Percentiles rank a stretch among this genome's conserved stretches.
Evolutionary conservation across 768 basidiomycete genomes (phyloP).

Genomic region (Coprinellus micaceus): DNA sequence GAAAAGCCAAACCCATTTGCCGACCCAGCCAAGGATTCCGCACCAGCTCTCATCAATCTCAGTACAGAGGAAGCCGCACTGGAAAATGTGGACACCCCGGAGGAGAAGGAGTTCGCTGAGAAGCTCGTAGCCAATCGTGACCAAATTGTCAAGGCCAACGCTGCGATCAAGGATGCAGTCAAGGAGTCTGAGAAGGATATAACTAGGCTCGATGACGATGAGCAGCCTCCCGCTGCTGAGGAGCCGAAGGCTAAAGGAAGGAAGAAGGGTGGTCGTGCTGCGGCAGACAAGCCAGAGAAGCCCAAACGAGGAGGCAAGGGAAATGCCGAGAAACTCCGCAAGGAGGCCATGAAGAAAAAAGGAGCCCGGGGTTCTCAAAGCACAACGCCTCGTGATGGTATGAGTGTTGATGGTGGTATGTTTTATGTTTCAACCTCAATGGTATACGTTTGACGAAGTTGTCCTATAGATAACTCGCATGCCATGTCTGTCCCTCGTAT

Average conservation of each 20-base stretch:
- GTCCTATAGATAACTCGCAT: neutral
- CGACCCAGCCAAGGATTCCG: conserved; percentile 37
- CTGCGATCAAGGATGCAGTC: conserved; percentile 17
- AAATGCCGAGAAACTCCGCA: conserved; percentile 19
- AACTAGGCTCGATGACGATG: conserved; percentile 10
- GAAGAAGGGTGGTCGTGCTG: conserved; percentile 2
- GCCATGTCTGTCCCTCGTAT: neutral
- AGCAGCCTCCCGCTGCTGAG: conserved; percentile 17
- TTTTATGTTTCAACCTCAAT: neutral
- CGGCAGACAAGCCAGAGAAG: conserved; percentile 10
- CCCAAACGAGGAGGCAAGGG: conserved; percentile 23
- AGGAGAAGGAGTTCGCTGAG: conserved; percentile 36
- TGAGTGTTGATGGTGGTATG: conserved; percentile 8
- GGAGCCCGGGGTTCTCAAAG: neutral
- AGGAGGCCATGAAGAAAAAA: conserved; percentile 14
- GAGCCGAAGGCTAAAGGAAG: conserved; percentile 18
- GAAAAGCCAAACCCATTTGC: conserved; percentile 56
- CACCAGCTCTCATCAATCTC: conserved; percentile 36
- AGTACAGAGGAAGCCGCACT: conserved; percentile 34
- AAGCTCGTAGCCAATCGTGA: conserved; percentile 38
- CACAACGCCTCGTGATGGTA: conserved; percentile 6
- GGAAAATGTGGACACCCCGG: conserved; percentile 47
- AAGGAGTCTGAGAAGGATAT: conserved; percentile 11
- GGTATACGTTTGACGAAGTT: no score
- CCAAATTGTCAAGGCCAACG: conserved; percentile 29